Evolutionary conservation across 306 rosid species (phyloP).

Genomic region (Sicyos baderoa): DNA sequence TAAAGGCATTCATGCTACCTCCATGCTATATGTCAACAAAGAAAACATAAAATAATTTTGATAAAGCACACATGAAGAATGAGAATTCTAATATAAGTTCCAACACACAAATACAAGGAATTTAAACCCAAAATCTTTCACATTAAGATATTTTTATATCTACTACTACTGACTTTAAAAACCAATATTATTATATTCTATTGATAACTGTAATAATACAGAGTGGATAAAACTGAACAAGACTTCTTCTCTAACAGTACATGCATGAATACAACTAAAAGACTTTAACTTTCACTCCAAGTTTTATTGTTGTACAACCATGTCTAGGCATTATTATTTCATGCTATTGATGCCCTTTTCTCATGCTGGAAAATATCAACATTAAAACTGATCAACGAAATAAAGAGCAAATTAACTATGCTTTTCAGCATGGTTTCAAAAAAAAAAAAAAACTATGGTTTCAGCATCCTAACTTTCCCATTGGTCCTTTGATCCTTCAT

Average conservation of each 20-base stretch:
- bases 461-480: too few relatives aligned
- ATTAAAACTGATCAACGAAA: not conserved
- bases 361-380: not conserved
- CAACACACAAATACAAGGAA: not conserved
- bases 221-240: not conserved
- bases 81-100: not conserved
- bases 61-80: not conserved
- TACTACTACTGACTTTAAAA: not conserved
- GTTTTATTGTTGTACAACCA: not conserved
- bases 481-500: too few relatives aligned
- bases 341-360: not conserved
- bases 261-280: not conserved
- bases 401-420: not conserved
- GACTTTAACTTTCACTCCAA: not conserved
- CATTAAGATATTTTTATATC: not conserved
- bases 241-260: not conserved
- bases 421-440: not conserved
- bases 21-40: constrained; percentile 53
- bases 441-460: too few relatives aligned
- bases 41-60: not conserved
- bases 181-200: not conserved
- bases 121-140: not conserved
- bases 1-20: constrained; percentile 80
- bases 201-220: not conserved
- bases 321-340: not conserved